Percentiles rank a stretch among this genome's conserved stretches.
These are phyloP conservation scores for Rheum nobile DNA, from an alignment of 148 eudicot genomes.

Conservation along the genomic window DNA sequence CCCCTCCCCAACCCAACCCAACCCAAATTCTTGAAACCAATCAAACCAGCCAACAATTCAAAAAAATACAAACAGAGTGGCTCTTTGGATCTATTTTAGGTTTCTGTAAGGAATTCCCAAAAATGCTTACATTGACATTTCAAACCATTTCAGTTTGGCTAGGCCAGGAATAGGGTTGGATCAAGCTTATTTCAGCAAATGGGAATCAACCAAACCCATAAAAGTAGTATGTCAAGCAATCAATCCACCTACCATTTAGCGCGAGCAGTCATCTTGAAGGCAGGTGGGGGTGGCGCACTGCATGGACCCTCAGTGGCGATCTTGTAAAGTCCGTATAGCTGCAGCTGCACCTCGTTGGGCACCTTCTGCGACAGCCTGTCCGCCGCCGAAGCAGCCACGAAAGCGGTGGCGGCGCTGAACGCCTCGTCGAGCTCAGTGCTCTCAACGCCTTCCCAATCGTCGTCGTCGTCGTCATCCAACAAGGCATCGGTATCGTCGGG, in stretches of 20 bases:
- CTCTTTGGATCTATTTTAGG: not conserved
- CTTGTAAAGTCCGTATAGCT: slow-evolving; percentile 80
- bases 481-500: slow-evolving; percentile 16
- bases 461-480: slow-evolving; percentile 44
- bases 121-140: not conserved
- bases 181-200: not conserved
- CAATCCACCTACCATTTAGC: slow-evolving; percentile 64
- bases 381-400: slow-evolving; percentile 83
- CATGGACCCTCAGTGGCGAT: slow-evolving; percentile 97
- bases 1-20: not conserved
- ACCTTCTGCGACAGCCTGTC: slow-evolving; percentile 54
- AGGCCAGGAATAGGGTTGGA: not conserved
- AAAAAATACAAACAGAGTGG: not conserved
- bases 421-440: slow-evolving; percentile 88
- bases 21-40: not conserved
- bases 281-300: slow-evolving; percentile 61
- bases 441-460: slow-evolving; percentile 99
- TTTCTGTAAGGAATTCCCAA: not conserved
- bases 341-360: slow-evolving; percentile 63
- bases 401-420: slow-evolving; percentile 89
- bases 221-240: not conserved
- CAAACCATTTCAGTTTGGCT: not conserved
- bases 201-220: not conserved
- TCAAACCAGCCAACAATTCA: not conserved
- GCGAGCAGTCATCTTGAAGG: slow-evolving; percentile 80